Evolutionary conservation across 257 asterid genomes (phyloP), one percentile per base, ranked within the genome.

Genomic region (Salvia splendens): DNA sequence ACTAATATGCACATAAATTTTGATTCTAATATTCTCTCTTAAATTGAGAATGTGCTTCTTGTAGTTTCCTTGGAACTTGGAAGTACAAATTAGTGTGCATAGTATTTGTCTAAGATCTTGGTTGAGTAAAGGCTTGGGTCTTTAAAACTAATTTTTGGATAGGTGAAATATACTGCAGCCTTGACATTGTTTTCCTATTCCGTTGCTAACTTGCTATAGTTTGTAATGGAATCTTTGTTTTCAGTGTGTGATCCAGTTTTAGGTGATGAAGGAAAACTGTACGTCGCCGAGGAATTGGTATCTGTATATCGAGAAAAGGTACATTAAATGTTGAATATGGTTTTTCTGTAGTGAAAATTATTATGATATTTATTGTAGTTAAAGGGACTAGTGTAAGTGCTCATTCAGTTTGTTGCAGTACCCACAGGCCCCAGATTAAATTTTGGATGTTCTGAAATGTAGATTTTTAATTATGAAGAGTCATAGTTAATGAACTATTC

Each of bases 221-320:
- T 32, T 67, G 16, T 61, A 64, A 56, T 56, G 56, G 73, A 48
- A 70, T 33, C 68, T 51, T 75, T 57, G 64, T 84, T 77, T 53
- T 63, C 86, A 94, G 99, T 91, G 61, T 91, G 99, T 84, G 99
- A 94, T 83, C 97, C 99, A 49, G 96, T 94, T 69, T 77, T 94
- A 84, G 99, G 99, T 12, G 99, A 94, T 77, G 96, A 94, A 80
- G 99, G 96, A 80, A 94, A 85, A 85, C 95, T 91, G 74, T 94
- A 94, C 65, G 95, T 94, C 30, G 95, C 99, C 33, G 91, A 68
- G 75, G 99, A 91, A 72, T 79, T 91, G 83, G 91, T 87, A 48
- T 82, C 95, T 12, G 96, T 91, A 42, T 91, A 91, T 75, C 89
- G 89, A n/a, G 95, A 91, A 82, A 94, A 91, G 98, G 99, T 94